Evolutionary conservation across 2,329 filamentous ascomycete species (phyloP), one percentile per base, ranked within the genome.

Genomic region (Paraphoma chrysanthemicola): DNA sequence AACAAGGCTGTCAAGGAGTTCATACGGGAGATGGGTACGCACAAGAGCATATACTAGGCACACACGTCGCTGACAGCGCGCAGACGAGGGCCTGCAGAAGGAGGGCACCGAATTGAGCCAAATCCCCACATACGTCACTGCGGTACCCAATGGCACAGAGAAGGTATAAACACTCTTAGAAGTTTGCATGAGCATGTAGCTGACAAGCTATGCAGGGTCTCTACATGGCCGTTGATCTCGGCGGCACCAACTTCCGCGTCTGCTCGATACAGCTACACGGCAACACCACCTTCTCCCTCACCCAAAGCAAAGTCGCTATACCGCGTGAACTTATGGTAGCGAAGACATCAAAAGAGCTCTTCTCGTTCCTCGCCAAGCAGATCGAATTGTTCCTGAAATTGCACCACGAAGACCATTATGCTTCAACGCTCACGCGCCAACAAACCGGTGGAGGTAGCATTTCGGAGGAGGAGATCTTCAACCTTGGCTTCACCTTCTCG

Each of bases 401-500:
- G 49, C 93, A 98, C 78, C 94, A 98, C 77, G 85, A 87, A 64
- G 92, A 97, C 12, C 92, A 93, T 74, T 97, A 97, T 84, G 89
- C 69, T 83, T 86, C 59, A 85, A 92, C 75, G 17, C 75, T 88
- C 56, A 84, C 85, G 66, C 86, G 89, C 59, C 86, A 89, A 59
- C 80, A 85, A 61, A 88, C 87, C 3, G 82, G 83, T 28, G 82
- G 83, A 17, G 81, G 85, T 48, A 88, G 82, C 72, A 44, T 49
- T 10, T 81, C 82, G 51, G 88, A 92, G 60, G 88, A 94, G 74
- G 84, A 94, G 56, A 86, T 95, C 59, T 97, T 98, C 80, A 91
- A 93, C 69, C 84, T 99, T 42, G 95, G 95, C n/a, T 99, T 99
- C 80, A 99, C 95, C 51, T 99, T 99, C 80, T 96, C 91, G 75